phyloP scores from a whole-genome alignment of 2,329 filamentous ascomycete genomes.

The Pseudocercospora fijiensis region DNA sequence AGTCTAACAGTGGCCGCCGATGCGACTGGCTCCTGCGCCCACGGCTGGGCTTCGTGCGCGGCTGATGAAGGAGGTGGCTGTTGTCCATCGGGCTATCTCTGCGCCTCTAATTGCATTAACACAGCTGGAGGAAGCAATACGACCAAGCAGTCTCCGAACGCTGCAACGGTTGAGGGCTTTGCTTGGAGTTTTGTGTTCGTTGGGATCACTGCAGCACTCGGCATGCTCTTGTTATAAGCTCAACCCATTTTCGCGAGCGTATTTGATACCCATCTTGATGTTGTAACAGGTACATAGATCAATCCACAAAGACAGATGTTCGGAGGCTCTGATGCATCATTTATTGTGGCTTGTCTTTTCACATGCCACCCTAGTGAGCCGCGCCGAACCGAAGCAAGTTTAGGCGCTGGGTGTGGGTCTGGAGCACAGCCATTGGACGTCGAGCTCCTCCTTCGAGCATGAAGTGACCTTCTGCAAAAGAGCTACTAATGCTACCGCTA shows the following conservation, averaged over 20 bases:
- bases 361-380: conserved; percentile 10
- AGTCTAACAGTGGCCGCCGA: conserved; percentile 65
- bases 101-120: conserved; percentile 69
- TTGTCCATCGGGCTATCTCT: conserved; percentile 75
- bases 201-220: conserved; percentile 38
- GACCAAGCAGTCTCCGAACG: conserved; percentile 43
- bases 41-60: conserved; percentile 74
- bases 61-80: conserved; percentile 71
- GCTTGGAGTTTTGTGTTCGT: conserved; percentile 37
- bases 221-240: conserved; percentile 43
- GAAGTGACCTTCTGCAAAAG: conserved; percentile 1
- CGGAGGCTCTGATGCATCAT: background rate
- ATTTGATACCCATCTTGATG: conserved; percentile 6
- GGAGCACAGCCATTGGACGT: background rate
- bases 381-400: background rate
- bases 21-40: conserved; percentile 59
- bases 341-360: conserved; percentile 5
- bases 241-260: background rate
- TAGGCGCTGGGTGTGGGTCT: background rate
- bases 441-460: background rate
- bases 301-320: background rate
- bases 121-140: conserved; percentile 57
- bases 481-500: background rate
- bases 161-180: conserved; percentile 31
- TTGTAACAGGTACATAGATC: conserved; percentile 4